phyloP scores from a whole-genome alignment of 148 eudicot species.

The Mesembryanthemum crystallinum region DNA sequence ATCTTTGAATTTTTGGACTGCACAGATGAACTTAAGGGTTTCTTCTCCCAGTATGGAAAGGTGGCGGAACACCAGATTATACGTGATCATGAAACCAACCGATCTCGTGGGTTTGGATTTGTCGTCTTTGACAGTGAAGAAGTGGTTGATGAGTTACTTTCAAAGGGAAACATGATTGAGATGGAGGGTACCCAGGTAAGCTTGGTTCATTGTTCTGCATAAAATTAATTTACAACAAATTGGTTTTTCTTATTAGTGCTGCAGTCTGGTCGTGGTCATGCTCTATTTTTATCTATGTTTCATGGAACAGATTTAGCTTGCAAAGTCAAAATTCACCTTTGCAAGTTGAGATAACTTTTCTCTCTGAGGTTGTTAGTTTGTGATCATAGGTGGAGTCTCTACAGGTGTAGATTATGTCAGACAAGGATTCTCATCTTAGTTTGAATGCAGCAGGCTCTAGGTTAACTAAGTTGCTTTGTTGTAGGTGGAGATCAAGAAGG shows the following conservation, averaged over 20 bases:
- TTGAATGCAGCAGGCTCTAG: constrained; percentile 38
- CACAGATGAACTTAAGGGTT: constrained; percentile 55
- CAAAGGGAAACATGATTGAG: constrained; percentile 64
- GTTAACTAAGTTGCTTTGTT: constrained; percentile 72
- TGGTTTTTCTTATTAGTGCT: not conserved
- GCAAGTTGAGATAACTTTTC: not conserved
- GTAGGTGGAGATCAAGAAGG: constrained; percentile 94
- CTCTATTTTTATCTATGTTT: not conserved
- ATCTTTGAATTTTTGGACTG: constrained; percentile 22
- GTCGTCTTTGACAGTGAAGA: constrained; percentile 63
- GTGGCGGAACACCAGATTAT: constrained; percentile 72
- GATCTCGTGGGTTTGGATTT: constrained; percentile 80
- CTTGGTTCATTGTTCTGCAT: constrained; percentile 14
- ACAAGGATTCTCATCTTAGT: constrained; percentile 36
- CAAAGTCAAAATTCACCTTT: not conserved
- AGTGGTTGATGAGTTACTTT: constrained; percentile 58
- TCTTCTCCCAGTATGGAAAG: constrained; percentile 60
- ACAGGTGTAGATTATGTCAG: constrained; percentile 27
- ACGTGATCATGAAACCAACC: constrained; percentile 64
- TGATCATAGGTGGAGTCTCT: constrained; percentile 15
- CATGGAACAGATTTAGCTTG: constrained; percentile 1
- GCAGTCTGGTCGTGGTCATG: not conserved
- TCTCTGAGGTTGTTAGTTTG: not conserved
- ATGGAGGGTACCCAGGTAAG: constrained; percentile 75
- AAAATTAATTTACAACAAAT: not conserved